Conservation (phyloP, 805 yeast genomes). For the Clavispora fructus region DNA sequence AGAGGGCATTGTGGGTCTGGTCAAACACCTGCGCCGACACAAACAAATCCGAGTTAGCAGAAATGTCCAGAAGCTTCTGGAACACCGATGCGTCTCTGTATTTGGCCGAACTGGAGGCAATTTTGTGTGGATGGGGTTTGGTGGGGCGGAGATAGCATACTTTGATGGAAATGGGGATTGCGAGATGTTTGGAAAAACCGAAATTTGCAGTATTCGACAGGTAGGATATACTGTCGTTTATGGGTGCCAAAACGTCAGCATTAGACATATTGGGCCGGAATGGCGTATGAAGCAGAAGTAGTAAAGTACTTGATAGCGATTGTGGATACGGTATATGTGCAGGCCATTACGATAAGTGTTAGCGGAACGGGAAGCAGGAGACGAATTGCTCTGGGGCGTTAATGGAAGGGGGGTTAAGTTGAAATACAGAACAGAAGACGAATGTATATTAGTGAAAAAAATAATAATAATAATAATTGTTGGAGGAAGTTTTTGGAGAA, state of each 20-base stretch:
- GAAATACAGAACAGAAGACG: too few relatives aligned
- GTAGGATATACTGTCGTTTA: background rate
- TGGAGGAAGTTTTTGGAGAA: too few relatives aligned
- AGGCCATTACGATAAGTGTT: too few relatives aligned
- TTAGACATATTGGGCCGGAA: background rate
- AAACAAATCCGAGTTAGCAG: slow-evolving; percentile 31
- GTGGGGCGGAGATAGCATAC: slow-evolving; percentile 26
- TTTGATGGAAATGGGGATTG: slow-evolving; percentile 28
- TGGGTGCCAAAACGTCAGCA: background rate
- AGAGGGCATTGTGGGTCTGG: slow-evolving; percentile 24
- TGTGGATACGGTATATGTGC: too few relatives aligned
- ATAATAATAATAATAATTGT: too few relatives aligned
- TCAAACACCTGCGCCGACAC: slow-evolving; percentile 28
- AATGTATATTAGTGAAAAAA: too few relatives aligned
- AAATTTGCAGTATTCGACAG: slow-evolving; percentile 26
- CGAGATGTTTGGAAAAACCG: slow-evolving; percentile 36
- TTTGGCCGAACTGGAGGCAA: slow-evolving; percentile 24
- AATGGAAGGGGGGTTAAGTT: too few relatives aligned
- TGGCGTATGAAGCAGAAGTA: too few relatives aligned
- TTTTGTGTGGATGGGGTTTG: slow-evolving; percentile 3
- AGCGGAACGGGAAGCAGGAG: too few relatives aligned
- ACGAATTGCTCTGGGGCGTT: too few relatives aligned
- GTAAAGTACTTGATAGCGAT: too few relatives aligned
- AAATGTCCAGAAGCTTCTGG: slow-evolving; percentile 26
- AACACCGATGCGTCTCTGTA: slow-evolving; percentile 31